These are phyloP conservation scores for Salix brachista DNA, from an alignment of 345 rosid genomes.

Conservation along the genomic window DNA sequence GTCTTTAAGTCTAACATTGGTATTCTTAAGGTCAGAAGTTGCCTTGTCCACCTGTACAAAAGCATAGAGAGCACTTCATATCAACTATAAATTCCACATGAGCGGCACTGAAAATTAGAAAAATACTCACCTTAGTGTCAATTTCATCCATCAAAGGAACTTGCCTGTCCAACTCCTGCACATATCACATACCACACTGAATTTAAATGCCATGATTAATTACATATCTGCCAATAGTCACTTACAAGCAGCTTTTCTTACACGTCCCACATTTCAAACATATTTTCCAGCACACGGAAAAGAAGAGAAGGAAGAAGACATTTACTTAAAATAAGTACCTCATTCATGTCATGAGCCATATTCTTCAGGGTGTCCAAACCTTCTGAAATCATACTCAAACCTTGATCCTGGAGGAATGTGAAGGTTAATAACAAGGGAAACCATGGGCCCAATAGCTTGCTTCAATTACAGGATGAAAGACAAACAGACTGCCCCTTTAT, in stretches of 20 bases:
- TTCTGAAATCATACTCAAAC: conserved; percentile 86
- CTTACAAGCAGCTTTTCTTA: background rate
- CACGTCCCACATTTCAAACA: background rate
- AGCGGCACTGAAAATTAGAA: conserved; percentile 2
- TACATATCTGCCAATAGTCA: conserved; percentile 8
- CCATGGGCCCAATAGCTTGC: background rate
- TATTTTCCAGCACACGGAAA: background rate
- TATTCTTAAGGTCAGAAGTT: conserved; percentile 87
- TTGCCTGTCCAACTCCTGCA: conserved; percentile 93
- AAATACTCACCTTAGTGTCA: conserved; percentile 66
- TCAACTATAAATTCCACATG: conserved; percentile 6
- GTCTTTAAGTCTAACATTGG: conserved; percentile 91
- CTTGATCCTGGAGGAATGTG: conserved; percentile 69
- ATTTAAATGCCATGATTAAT: conserved; percentile 10
- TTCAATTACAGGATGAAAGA: conserved; percentile 4
- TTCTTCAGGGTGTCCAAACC: conserved; percentile 93
- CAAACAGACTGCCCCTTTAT: conserved; percentile 2
- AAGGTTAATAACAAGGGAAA: conserved; percentile 4
- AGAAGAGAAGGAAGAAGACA: background rate
- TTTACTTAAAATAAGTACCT: conserved; percentile 37
- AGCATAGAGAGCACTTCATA: conserved; percentile 7
- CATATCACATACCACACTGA: conserved; percentile 9
- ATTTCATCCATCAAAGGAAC: conserved; percentile 99
- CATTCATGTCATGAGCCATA: conserved; percentile 97
- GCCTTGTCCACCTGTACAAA: conserved; percentile 81